Conservation (phyloP, 768 basidiomycete species). For the Suillus plorans region DNA sequence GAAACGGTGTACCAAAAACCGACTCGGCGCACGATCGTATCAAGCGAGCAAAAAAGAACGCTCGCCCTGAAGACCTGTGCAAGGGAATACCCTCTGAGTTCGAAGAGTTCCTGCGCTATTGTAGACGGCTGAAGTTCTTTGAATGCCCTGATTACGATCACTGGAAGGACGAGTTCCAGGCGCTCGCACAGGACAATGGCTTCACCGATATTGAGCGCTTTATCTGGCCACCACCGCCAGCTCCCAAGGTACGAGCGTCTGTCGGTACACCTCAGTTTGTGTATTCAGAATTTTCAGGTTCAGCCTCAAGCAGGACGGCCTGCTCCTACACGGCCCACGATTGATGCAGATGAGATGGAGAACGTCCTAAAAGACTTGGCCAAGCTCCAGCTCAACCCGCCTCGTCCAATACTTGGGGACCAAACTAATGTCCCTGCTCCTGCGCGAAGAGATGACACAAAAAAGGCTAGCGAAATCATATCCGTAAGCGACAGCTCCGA, state of each 20-base stretch:
- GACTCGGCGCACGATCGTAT: conserved; percentile 60
- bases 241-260: conserved; percentile 26
- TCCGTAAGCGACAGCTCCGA: conserved; percentile 40
- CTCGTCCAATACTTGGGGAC: conserved; percentile 50
- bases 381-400: conserved; percentile 52
- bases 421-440: conserved; percentile 45
- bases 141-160: conserved; percentile 64
- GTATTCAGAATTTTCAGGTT: conserved; percentile 19
- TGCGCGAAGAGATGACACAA: conserved; percentile 30
- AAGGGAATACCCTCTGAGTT: conserved; percentile 68
- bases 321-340: conserved; percentile 17
- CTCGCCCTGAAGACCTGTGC: conserved; percentile 66
- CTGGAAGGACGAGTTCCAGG: conserved; percentile 66
- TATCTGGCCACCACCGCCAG: conserved; percentile 68
- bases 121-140: conserved; percentile 64
- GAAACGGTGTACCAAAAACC: conserved; percentile 77
- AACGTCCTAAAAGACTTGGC: conserved; percentile 58
- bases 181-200: conserved; percentile 60
- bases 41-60: conserved; percentile 61
- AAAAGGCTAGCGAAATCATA: conserved; percentile 35
- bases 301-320: conserved; percentile 31
- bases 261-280: neutral
- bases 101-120: conserved; percentile 75
- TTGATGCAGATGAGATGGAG: conserved; percentile 47
- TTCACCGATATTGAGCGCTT: conserved; percentile 59